Evolutionary conservation across 768 basidiomycete species (phyloP).

Genomic region (Russula sp.): DNA sequence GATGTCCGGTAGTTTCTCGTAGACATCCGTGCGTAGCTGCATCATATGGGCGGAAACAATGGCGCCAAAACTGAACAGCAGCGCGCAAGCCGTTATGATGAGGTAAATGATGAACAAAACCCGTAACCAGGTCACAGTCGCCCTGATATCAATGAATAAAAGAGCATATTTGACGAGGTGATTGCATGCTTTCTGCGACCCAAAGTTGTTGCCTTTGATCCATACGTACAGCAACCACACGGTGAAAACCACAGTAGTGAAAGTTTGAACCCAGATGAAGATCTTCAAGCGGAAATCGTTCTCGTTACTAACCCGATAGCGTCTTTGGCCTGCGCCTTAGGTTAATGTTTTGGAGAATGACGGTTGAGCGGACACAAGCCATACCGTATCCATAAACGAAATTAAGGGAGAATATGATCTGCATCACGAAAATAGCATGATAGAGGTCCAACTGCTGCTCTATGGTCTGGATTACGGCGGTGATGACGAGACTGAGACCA

Average conservation of each 20-base stretch:
- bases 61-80: too few relatives aligned
- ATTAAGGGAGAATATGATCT: slow-evolving; percentile 12
- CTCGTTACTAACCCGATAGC: background rate
- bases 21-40: background rate
- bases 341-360: background rate
- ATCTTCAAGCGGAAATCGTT: background rate
- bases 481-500: slow-evolving; percentile 17
- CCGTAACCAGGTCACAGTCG: slow-evolving; percentile 3
- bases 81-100: background rate
- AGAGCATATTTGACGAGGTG: slow-evolving; percentile 16
- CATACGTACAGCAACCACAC: background rate
- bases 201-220: slow-evolving; percentile 2
- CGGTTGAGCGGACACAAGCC: background rate
- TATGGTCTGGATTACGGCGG: slow-evolving; percentile 12
- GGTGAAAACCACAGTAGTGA: background rate
- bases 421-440: slow-evolving; percentile 23
- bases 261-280: background rate
- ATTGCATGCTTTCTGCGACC: slow-evolving; percentile 15
- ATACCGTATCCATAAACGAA: slow-evolving; percentile 13
- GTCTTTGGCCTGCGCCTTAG: slow-evolving; percentile 2
- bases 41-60: too few relatives aligned
- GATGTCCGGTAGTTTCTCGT: background rate
- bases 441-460: slow-evolving; percentile 14
- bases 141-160: background rate
- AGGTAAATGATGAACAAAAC: background rate